Evolutionary conservation across 805 yeast species (phyloP).

Genomic region (Naumovozyma baii): DNA sequence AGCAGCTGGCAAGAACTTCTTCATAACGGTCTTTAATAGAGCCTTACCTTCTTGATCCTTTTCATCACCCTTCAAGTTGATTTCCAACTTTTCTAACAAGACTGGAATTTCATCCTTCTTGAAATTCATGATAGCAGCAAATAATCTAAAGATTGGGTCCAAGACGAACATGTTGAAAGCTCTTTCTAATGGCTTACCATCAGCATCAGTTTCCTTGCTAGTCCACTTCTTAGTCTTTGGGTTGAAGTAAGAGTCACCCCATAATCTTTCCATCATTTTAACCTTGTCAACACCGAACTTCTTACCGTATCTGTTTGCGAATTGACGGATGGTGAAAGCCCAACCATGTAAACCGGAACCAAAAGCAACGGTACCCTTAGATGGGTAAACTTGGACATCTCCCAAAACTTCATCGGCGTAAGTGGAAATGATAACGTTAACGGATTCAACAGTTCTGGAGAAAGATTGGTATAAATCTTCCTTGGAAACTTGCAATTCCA

Average conservation of each 20-base stretch:
- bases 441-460: conserved; percentile 98
- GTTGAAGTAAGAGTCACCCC: conserved; percentile 99
- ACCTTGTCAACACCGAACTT: conserved; percentile 97
- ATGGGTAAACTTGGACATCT: conserved; percentile 98
- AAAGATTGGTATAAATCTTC: conserved; percentile 98
- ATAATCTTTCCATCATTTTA: conserved; percentile 98
- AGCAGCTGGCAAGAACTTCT: conserved; percentile 99
- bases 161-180: conserved; percentile 98
- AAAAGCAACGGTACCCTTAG: conserved; percentile 97
- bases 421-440: conserved; percentile 94
- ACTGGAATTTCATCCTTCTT: conserved; percentile 94
- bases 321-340: conserved; percentile 99
- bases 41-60: conserved; percentile 98
- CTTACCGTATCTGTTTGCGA: conserved; percentile 79
- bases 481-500: conserved; percentile 97
- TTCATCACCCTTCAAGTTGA: conserved; percentile 89
- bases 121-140: conserved; percentile 96
- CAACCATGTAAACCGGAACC: conserved; percentile 99
- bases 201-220: conserved; percentile 89
- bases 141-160: conserved; percentile 98
- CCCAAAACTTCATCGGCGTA: conserved; percentile 85
- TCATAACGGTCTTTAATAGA: conserved; percentile 95
- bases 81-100: conserved; percentile 89
- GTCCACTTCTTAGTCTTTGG: conserved; percentile 99
- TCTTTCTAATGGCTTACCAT: conserved; percentile 93